Conservation (phyloP, 805 yeast species). For the Yamadazyma tumulicola region DNA sequence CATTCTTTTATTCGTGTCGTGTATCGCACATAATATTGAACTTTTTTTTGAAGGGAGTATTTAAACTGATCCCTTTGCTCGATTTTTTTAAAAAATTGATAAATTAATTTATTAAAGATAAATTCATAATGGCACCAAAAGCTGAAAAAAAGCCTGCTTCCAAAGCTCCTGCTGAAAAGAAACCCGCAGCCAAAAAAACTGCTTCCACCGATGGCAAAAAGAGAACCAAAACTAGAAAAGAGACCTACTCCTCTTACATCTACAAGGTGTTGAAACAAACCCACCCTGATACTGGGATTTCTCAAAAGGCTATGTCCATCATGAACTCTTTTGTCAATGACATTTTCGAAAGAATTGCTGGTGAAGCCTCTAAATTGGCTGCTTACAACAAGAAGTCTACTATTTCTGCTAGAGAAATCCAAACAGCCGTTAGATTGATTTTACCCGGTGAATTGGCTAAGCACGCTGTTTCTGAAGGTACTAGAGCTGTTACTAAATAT, state of each 20-base stretch:
- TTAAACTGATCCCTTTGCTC: too few species aligned
- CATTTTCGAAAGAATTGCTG: constrained; percentile 95
- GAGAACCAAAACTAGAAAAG: constrained; percentile 95
- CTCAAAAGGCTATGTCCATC: constrained; percentile 98
- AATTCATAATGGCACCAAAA: constrained; percentile 58
- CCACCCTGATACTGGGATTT: constrained; percentile 99
- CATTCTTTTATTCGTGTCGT: too few species aligned
- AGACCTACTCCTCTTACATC: constrained; percentile 95
- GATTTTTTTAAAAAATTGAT: too few species aligned
- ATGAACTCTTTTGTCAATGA: constrained; percentile 98
- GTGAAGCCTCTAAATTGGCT: constrained; percentile 97
- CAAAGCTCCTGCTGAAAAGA: constrained; percentile 96
- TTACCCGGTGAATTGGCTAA: constrained; percentile 98
- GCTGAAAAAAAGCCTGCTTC: constrained; percentile 81
- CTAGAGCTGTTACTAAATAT: constrained; percentile 96
- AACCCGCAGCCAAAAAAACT: constrained; percentile 86
- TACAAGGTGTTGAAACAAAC: constrained; percentile 98
- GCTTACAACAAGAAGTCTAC: constrained; percentile 98
- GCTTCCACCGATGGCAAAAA: constrained; percentile 78
- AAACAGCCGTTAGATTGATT: constrained; percentile 96
- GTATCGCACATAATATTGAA: too few species aligned
- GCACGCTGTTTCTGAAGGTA: constrained; percentile 98
- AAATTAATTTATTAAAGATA: not conserved
- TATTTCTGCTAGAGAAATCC: constrained; percentile 96
- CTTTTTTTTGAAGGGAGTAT: too few species aligned